Evolutionary conservation across 306 rosid genomes (phyloP).

Genomic region (Pyrus betulifolia): DNA sequence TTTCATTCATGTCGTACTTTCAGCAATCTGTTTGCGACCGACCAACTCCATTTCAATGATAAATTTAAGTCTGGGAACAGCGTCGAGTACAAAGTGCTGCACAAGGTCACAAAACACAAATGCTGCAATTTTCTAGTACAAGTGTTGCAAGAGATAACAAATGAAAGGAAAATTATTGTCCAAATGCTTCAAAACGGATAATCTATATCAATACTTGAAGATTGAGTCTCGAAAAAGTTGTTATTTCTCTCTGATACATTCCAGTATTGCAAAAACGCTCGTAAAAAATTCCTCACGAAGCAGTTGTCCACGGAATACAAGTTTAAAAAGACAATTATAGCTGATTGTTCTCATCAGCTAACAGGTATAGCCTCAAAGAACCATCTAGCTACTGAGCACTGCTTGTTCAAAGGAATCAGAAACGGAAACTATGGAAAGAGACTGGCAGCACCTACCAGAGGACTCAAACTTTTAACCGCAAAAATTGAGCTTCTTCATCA

Average conservation of each 20-base stretch:
- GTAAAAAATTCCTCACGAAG: neutral
- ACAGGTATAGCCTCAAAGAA: neutral
- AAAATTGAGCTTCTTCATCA: slow-evolving; percentile 88
- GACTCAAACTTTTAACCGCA: slow-evolving; percentile 33
- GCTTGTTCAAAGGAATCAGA: neutral
- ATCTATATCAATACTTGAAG: neutral
- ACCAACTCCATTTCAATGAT: too few relatives aligned
- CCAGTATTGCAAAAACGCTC: neutral
- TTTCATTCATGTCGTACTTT: too few relatives aligned
- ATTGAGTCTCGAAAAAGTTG: neutral
- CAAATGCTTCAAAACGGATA: neutral
- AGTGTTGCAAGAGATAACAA: neutral
- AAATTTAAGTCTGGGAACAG: neutral
- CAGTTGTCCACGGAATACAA: neutral
- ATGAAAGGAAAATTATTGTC: neutral
- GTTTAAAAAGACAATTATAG: neutral
- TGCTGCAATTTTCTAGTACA: neutral
- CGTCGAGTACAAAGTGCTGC: neutral
- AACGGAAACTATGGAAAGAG: neutral
- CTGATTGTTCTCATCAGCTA: neutral
- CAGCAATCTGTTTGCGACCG: too few relatives aligned
- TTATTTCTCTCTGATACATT: neutral
- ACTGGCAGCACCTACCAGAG: slow-evolving; percentile 10
- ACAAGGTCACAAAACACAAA: too few relatives aligned
- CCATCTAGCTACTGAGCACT: neutral